Percentiles rank a stretch among this genome's conserved stretches.
Conservation (phyloP, 2,329 filamentous ascomycete genomes). For the Colletotrichum lentis region DNA sequence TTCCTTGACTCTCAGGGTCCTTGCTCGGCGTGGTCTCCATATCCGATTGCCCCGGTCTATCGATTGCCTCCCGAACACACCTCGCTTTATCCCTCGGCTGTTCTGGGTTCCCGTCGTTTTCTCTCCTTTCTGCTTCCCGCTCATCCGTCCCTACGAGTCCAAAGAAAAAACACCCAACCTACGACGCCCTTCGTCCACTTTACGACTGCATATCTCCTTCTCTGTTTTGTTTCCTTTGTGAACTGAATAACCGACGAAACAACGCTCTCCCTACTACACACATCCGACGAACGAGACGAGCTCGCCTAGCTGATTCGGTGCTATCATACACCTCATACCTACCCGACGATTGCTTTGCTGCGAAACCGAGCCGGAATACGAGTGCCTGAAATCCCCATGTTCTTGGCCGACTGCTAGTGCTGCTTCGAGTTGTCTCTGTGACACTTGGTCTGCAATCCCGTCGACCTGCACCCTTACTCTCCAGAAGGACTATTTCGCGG, state of each 20-base stretch:
- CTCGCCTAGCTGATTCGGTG: constrained; percentile 20
- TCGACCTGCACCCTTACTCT: constrained; percentile 39
- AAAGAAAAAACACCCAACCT: constrained; percentile 1
- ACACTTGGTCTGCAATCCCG: constrained; percentile 44
- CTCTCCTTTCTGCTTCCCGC: constrained; percentile 42
- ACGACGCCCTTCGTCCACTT: constrained; percentile 9
- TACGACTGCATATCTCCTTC: constrained; percentile 21
- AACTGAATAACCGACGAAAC: constrained; percentile 4
- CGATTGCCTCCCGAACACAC: constrained; percentile 22
- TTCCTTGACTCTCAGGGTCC: constrained; percentile 31
- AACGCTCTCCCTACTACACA: neutral
- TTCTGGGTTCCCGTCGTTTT: constrained; percentile 41
- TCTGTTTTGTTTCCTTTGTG: constrained; percentile 11
- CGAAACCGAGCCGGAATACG: constrained; percentile 31
- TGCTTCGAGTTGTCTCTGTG: constrained; percentile 47
- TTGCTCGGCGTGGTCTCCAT: constrained; percentile 23
- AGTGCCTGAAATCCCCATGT: constrained; percentile 44
- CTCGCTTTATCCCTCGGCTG: constrained; percentile 34
- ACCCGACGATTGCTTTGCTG: constrained; percentile 19
- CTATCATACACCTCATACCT: neutral
- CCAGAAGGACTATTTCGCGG: constrained; percentile 50
- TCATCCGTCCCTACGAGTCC: constrained; percentile 31
- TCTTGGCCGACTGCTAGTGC: constrained; percentile 43
- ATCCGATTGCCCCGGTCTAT: constrained; percentile 24
- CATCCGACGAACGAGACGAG: constrained; percentile 24